Base-by-base conservation (phyloP, 2,329 filamentous ascomycete genomes). In the Talaromyces verruculosus region DNA sequence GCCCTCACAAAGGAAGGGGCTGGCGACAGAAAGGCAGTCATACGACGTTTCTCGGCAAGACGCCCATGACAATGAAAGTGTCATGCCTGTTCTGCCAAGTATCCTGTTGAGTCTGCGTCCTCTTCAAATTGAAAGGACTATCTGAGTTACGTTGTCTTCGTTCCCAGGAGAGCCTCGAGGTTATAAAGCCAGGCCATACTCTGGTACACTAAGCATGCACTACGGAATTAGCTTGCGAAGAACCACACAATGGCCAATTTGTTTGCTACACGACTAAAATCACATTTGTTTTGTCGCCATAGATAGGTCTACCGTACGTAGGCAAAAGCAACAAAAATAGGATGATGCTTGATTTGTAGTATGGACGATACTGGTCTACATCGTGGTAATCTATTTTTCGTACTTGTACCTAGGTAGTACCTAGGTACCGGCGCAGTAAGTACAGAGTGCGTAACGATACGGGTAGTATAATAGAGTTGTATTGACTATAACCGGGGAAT, bases 181-280 rank as follows among this genome's bases (percentile, higher is more conserved):
- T 37, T 61, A 61, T 35, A 37, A 35, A 39, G 28, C 43, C 49
- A 8, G 33, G 33, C 41, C 60, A 62, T 53, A 49, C 19, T 53
- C 60, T 53, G 60, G 60, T 62, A 62, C 60, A 62, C 60, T 62
- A 62, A 62, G 43, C 30, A 35, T 49, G 60, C 60, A 35, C 60
- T 62, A 62, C 60, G 60, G 60, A 39, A 41, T 53, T 62, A 62
- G 60, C 41, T 47, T 51, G 60, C 33, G 11, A 57, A 37, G 53
- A 39, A 57, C 33, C 53, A 37, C 33, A 57, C 30, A 39, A 13
- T 22, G 53, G n/a, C n/a, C 33, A 57, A 39, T 37, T 13, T 22
- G 43, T 49, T 35, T 28, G 28, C 43, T 49, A 49, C 41, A 49
- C 25, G 41, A 25, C 13, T 30, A 10, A 60, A 41, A 33, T 28